Conservation (phyloP, 2,329 filamentous ascomycete species). For the Cladophialophora yegresii region DNA sequence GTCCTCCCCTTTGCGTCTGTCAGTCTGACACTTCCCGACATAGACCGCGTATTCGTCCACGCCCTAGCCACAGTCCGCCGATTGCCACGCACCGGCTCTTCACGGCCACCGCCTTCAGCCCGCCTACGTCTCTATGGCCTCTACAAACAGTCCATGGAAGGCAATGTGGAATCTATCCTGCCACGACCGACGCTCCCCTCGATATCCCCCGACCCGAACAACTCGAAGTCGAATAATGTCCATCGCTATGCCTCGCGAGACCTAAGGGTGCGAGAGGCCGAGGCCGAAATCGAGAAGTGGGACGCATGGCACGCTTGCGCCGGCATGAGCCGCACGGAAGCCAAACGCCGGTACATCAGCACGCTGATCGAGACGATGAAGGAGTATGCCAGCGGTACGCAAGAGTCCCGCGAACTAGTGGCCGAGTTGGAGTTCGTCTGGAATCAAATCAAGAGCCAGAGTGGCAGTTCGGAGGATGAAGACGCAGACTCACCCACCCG, state of each 20-base stretch:
- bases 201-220: conserved; percentile 31
- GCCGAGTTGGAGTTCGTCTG: conserved; percentile 97
- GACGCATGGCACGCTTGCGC: conserved; percentile 93
- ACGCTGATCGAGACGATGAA: conserved; percentile 97
- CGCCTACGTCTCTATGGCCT: conserved; percentile 92
- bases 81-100: conserved; percentile 88
- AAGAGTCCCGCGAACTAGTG: conserved; percentile 81
- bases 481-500: conserved; percentile 43
- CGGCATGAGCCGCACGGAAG: conserved; percentile 81
- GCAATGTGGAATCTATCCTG: conserved; percentile 93
- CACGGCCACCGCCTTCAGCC: conserved; percentile 80
- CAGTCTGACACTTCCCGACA: conserved; percentile 6
- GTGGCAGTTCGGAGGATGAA: conserved; percentile 39
- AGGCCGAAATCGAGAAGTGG: conserved; percentile 48
- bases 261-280: conserved; percentile 48
- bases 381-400: conserved; percentile 79
- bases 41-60: conserved; percentile 98
- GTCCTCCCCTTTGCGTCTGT: not conserved
- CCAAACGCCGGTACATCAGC: conserved; percentile 90
- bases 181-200: conserved; percentile 64
- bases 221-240: conserved; percentile 31
- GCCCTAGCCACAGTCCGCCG: conserved; percentile 98
- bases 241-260: conserved; percentile 36
- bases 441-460: conserved; percentile 74
- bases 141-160: conserved; percentile 99